Evolutionary conservation across 805 yeast genomes (phyloP), one percentile per base, ranked within the genome.

Genomic region (Teunomyces panamensis): DNA sequence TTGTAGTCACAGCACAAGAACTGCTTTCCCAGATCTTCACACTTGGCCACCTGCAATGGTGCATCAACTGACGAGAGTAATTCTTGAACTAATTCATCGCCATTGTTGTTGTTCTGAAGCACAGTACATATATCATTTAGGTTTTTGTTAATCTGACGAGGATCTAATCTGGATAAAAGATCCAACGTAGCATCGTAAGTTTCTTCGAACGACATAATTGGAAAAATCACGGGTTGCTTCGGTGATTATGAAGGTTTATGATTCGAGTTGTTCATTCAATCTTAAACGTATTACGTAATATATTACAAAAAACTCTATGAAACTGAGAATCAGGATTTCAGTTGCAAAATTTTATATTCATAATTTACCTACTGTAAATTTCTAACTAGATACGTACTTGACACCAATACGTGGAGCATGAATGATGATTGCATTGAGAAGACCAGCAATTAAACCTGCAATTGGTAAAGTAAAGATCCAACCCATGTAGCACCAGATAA

Each of bases 1-100:
- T 92, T 92, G 65, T 92, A 92, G 65, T 92, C 99, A 68, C 98
- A 92, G 45, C 91, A 80, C 48, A 92, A 75, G 63, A 76, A 92
- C 49, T 78, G 79, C 66, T 86, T 86, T 9, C 87, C 87, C 10
- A 80, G 62, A 26, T 68, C 67, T 8, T 60, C 56, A 61, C 90
- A 85, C 32, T 69, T 68, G 42, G 70, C 60, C 37, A 80, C 70
- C 34, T 71, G 68, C 56, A 92, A 73, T 24, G 98, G 98, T 44
- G 85, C 84, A 67, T 92, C 99, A 9, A 92, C 90, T 0, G 94
- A 79, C 4, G 96, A 80, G 43, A 92, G 73, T 50, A 92, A 74
- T 54, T 92, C 99, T 62, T 87, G 96, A 2, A 96, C 95, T 30
- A 91, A 67, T 28, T 80, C 85, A 34, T 68, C 72, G 11, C 57